Evolutionary conservation across 2,329 filamentous ascomycete species (phyloP), one percentile per base, ranked within the genome.

Genomic region (Truncatella angustata): DNA sequence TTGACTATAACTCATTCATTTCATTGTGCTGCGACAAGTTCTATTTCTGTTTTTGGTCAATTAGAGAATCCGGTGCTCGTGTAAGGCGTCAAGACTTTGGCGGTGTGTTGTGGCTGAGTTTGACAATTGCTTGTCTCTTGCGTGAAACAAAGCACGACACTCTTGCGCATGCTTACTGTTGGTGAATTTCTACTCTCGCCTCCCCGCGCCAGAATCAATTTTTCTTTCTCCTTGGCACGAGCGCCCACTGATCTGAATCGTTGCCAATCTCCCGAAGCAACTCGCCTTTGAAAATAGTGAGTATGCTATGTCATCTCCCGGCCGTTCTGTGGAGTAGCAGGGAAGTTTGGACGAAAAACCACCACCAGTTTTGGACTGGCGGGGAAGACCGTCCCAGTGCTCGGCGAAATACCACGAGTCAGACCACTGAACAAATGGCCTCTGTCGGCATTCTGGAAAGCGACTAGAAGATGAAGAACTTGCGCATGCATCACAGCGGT

Each of bases 361-460:
- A 46, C 34, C 43, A 46, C 28, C 28, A 46, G 43, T 46, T 46
- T 46, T 46, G 43, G 16, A 16, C 43, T 46, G 43, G 43, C 43
- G 43, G 43, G 43, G 43, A 46, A 46, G 28, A 20, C 43, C 43
- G 43, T 28, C 43, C 16, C 43, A 32, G 26, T 23, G 28, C 43
- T 46, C 43, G 43, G 43, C 43, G 43, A 34, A 34, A 46, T 46
- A 34, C 28, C 28, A 44, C 28, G 43, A 46, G 43, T 46, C 43
- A 46, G 28, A 16, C 43, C 30, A 18, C 16, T 14, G 40, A 28
- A 24, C 9, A 11, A 16, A n/a, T 14, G 18, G 24, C 24, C 11
- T 44, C 40, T 26, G 28, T 10, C 23, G 24, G 16, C 26, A 11
- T 34, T 46, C 43, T 46, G 34, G 43, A 46, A 46, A 32, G 43